Base-by-base conservation (phyloP, 495 filamentous ascomycete genomes). In the Pyronema domesticum region DNA sequence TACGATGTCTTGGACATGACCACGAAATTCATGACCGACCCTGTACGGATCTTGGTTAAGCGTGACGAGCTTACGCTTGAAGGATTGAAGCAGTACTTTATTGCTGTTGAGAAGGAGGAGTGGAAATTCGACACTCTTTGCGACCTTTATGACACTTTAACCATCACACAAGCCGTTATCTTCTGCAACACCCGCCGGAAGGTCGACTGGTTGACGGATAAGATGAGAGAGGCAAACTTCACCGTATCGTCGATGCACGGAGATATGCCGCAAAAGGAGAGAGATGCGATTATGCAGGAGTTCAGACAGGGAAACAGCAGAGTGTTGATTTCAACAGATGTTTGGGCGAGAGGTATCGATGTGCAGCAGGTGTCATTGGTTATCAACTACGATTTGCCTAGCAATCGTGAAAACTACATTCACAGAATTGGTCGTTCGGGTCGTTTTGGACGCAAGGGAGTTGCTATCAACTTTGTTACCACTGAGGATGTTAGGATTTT, bases 41-140 rank as follows among this genome's bases (percentile, higher is more conserved):
- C 91, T 15, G 91, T 99, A 34, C 86, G 91, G 58, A 94, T 99
- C 62, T 73, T 99, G n/a, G 91, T 99, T 66, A 96, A 99, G 80
- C 88, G 87, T 81, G 91, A 95, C 68, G 91, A 99, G 69, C 76
- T 99, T 73, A 99, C 91, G 7, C 79, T 99, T 34, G 91, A 99
- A 70, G 91, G 91, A 57, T 80, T 99, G 55, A 96, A 96, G 75
- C 91, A 99, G 69, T 99, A 94, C 72, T 99, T 94, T 71, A 99
- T 99, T 62, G 93, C 91, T 9, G 89, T 96, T 33, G 91, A 99
- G 72, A 96, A 95, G 72, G 91, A 99, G 68, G 91, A 96, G 63
- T 99, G 91, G 91, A 99, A 99, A 65, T 88, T 99, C 59, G 91
- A 99, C 66, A 99, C 91, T n/a, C 80, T 99, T 7, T 96, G 86